Base-by-base conservation (phyloP, 2,329 filamentous ascomycete genomes). In the Xenoacremonium recifei region DNA sequence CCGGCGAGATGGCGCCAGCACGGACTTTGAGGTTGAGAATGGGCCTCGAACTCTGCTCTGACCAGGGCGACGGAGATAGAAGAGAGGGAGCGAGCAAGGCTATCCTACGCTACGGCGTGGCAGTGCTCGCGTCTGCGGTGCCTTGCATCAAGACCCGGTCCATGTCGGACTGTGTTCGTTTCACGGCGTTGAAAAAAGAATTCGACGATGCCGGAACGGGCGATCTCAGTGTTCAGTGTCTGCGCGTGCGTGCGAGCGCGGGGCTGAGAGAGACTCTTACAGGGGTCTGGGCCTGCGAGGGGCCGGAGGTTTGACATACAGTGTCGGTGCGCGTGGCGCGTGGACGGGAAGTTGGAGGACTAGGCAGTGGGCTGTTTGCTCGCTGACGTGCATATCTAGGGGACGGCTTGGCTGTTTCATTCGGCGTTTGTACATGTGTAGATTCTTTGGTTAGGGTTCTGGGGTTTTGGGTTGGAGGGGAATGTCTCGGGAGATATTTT, bases 301-400 rank as follows among this genome's bases (percentile, higher is more conserved):
- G 20, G 23, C 35, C 39, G 42, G 41, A 39, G 25, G 45, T 48
- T 48, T 48, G 41, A 48, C 32, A 17, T 45, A 42, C 35, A 41
- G 45, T 35, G 39, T 20, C 10, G 32, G 15, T 19, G 7, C 6
- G 15, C 10, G 9, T 11, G 30, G 10, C 30, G 30, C 32, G n/a
- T 15, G 17, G 7, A 20, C 18, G n/a, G 16, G 49, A 57, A 53
- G 50, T 55, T 55, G 47, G 43, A 57, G 53, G 53, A 55, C 37
- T 34, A 25, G n/a, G 13, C 15, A 16, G 51, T 51, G 51, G 49
- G 51, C 51, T 57, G 42, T 49, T 49, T 23, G 21, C 32, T 17
- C 23, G 25, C 37, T 37, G 33, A 37, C 25, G 29, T 31, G 29
- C 29, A 31, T 31, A 31, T n/a, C n/a, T n/a, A n/a, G n/a, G n/a